Base-by-base conservation (phyloP, 768 basidiomycete species). In the Lentinus tigrinus region DNA sequence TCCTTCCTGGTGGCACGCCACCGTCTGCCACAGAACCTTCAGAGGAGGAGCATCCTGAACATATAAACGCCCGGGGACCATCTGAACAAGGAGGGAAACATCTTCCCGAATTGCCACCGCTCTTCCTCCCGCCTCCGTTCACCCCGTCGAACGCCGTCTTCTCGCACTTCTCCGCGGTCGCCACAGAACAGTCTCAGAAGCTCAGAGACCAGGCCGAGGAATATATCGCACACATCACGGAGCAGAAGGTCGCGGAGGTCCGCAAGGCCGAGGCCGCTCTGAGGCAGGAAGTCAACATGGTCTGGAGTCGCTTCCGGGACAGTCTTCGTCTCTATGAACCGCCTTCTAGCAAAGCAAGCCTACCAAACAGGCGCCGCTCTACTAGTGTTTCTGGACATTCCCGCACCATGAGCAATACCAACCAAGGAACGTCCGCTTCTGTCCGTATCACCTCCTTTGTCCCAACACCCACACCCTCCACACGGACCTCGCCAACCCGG, bases 61-160 rank as follows among this genome's bases (percentile, higher is more conserved):
- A 48, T 13, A 63, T n/a, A 38, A 43, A 42, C 31, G 19, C 43
- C 46, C 64, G 57, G 60, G 64, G 19, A 66, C 73, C 44, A 78
- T 61, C 60, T 14, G 55, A 61, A 37, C 55, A 61, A 14, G 55
- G 52, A 27, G 79, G 58, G 56, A 52, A 37, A 23, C 50, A 61
- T 68, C 74, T 92, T 43, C 79, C 83, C 38, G 71, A 77, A 56
- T 63, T 88, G 61, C 78, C 79, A 38, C 79, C 86, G 5, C 72
- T 92, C 38, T 88, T 91, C 68, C 83, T 85, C 26, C 89, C 89
- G 17, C 83, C 87, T 21, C 90, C 91, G 17, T 92, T 89, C 71
- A 82, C 87, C 0, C 86, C 91, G 7, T 83, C 86, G 17, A 88
- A 93, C 63, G 83, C 84, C 7, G 81, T 85, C 40, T 93, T 92